Evolutionary conservation across 2,329 filamentous ascomycete genomes (phyloP).

Genomic region (Neonectria faginata): DNA sequence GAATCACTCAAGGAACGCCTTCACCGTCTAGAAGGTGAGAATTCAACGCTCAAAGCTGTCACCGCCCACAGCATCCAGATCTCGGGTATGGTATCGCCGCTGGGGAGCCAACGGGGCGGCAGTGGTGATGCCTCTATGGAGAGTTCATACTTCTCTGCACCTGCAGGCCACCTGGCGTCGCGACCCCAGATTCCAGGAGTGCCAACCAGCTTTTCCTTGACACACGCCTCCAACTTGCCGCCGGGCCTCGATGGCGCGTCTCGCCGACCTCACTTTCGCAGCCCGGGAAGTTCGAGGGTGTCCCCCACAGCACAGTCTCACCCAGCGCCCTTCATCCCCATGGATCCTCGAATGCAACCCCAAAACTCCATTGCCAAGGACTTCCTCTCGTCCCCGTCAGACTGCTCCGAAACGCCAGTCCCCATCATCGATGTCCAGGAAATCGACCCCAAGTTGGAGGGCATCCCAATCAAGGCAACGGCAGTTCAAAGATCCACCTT

Average conservation of each 20-base stretch:
- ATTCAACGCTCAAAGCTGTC: slow-evolving; percentile 49
- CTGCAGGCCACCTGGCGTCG: slow-evolving; percentile 34
- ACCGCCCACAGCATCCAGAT: slow-evolving; percentile 46
- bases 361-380: slow-evolving; percentile 51
- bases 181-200: slow-evolving; percentile 33
- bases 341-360: slow-evolving; percentile 60
- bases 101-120: slow-evolving; percentile 44
- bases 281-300: slow-evolving; percentile 47
- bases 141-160: slow-evolving; percentile 39
- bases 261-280: slow-evolving; percentile 51
- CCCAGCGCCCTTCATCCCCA: slow-evolving; percentile 53
- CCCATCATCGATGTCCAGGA: slow-evolving; percentile 68
- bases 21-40: slow-evolving; percentile 53
- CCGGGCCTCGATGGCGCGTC: slow-evolving; percentile 51
- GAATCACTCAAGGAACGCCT: slow-evolving; percentile 55
- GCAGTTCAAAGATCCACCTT: slow-evolving; percentile 66
- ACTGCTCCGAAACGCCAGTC: slow-evolving; percentile 49
- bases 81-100: slow-evolving; percentile 48
- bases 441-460: slow-evolving; percentile 70
- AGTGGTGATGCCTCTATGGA: slow-evolving; percentile 43
- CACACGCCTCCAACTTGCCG: slow-evolving; percentile 46
- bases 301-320: slow-evolving; percentile 52
- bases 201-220: slow-evolving; percentile 34
- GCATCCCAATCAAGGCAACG: slow-evolving; percentile 66
- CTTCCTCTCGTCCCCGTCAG: slow-evolving; percentile 51